Evolutionary conservation across 495 filamentous ascomycete genomes (phyloP), one percentile per base, ranked within the genome.

Genomic region (Penicillium ucsense): DNA sequence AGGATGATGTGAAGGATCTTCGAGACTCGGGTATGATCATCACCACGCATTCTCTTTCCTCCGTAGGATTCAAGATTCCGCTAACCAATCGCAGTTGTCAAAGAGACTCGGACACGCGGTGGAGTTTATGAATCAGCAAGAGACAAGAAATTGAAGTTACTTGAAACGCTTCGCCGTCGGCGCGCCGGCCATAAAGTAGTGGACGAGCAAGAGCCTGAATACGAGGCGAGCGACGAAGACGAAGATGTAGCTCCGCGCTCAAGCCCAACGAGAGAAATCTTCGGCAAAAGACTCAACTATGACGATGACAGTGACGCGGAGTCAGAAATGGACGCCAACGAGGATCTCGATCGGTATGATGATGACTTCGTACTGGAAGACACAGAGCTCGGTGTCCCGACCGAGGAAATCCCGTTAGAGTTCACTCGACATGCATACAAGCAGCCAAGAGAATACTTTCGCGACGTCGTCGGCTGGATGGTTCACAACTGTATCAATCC

Each of bases 381-480:
- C 8, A 72, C 66, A 6, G 68, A 68, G n/a, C 48, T 89, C 2
- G 87, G 86, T 3, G 78, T 74, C 5, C 85, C 82, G 0, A 71
- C 64, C 1, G 63, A 73, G 10, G 72, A 70, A 3, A 81, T 91
- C 3, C 89, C 89, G 0, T 67, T 94, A 7, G 68, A 88, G 54
- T 89, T 88, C 57, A 86, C 80, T 3, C 59, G 69, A 8, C 75
- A 84, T 41, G 71, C 77, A 0, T 78, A 83, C 52, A 82, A 82
- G 50, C 82, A 86, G 37, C 61, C 83, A 0, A 83, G 83, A 45
- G 82, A 88, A 31, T 81, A 89, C 48, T 94, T 95, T 67, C 80
- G 79, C 35, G 77, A 83, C 53, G 86, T 78, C 0, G 71, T 95
- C 1, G 85, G 88, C 61, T 94, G 87, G 87, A 81, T 91, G 63